These are phyloP conservation scores for Lathyrus aphaca DNA, from an alignment of 306 rosid species.

Conservation along the genomic window DNA sequence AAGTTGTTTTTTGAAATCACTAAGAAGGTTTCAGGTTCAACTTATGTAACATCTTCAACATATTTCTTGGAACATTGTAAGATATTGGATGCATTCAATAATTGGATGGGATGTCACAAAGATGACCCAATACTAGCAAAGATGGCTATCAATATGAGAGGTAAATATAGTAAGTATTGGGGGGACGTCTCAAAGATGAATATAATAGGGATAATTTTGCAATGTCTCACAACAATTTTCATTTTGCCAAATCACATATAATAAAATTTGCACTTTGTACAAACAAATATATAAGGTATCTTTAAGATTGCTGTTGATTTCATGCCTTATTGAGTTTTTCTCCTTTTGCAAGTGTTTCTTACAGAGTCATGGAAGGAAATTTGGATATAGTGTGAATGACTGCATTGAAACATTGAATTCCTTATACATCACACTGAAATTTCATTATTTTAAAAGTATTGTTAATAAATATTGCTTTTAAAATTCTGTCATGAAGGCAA, in stretches of 20 bases:
- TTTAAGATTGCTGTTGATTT: constrained; percentile 25
- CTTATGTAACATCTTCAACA: too few relatives aligned
- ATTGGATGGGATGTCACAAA: too few relatives aligned
- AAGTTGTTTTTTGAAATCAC: too few relatives aligned
- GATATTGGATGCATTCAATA: too few relatives aligned
- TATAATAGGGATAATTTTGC: constrained; percentile 29
- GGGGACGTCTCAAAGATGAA: too few relatives aligned
- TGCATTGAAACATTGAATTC: constrained; percentile 23
- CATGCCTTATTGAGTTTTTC: constrained; percentile 16
- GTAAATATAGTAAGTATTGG: too few relatives aligned
- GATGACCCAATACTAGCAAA: too few relatives aligned
- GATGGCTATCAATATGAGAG: too few relatives aligned
- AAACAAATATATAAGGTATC: not conserved
- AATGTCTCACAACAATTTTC: constrained; percentile 17
- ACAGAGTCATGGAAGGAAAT: constrained; percentile 20
- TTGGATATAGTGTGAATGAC: constrained; percentile 10
- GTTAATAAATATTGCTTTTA: too few relatives aligned
- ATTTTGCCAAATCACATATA: constrained; percentile 23
- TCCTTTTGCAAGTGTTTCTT: constrained; percentile 19
- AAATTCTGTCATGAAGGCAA: too few relatives aligned
- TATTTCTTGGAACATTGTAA: too few relatives aligned
- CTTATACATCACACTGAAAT: not conserved
- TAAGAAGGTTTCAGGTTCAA: too few relatives aligned
- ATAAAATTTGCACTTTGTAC: constrained; percentile 18
- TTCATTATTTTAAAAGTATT: constrained; percentile 28